Evolutionary conservation across 176 grass and related monocot genomes (phyloP).

Genomic region (Melocanna baccifera): DNA sequence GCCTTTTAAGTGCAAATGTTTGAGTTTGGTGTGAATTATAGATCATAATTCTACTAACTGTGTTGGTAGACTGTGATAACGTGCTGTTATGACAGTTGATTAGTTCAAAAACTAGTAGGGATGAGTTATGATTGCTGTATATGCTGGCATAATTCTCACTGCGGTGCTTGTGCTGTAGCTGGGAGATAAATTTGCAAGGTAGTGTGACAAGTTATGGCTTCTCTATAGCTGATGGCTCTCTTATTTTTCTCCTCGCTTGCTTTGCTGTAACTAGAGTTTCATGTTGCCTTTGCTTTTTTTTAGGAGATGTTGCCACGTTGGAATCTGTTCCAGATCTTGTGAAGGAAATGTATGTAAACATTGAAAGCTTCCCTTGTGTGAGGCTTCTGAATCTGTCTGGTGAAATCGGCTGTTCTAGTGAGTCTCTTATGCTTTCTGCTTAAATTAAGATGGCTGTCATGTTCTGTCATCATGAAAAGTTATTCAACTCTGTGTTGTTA

Average conservation of each 20-base stretch:
- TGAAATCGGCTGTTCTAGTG: slow-evolving; percentile 94
- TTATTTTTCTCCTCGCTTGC: not conserved
- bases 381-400: slow-evolving; percentile 88
- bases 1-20: not conserved
- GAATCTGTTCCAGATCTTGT: slow-evolving; percentile 96
- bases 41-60: too few relatives aligned
- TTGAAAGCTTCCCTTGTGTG: slow-evolving; percentile 92
- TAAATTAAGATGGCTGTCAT: not conserved
- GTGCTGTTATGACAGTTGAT: not conserved
- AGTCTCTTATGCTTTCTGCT: slow-evolving; percentile 37
- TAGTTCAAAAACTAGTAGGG: not conserved
- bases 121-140: not conserved
- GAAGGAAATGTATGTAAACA: slow-evolving; percentile 77
- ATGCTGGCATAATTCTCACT: not conserved
- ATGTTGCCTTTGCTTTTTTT: slow-evolving; percentile 15
- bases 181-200: not conserved
- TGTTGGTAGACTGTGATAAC: not conserved
- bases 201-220: not conserved
- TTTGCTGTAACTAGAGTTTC: slow-evolving; percentile 2
- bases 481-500: not conserved
- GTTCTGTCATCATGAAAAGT: slow-evolving; percentile 9
- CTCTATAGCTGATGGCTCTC: not conserved
- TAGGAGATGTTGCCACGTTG: slow-evolving; percentile 53
- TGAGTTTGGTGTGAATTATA: not conserved
- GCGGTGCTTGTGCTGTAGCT: not conserved